phyloP scores from a whole-genome alignment of 768 basidiomycete genomes.

The Suillus discolor region DNA sequence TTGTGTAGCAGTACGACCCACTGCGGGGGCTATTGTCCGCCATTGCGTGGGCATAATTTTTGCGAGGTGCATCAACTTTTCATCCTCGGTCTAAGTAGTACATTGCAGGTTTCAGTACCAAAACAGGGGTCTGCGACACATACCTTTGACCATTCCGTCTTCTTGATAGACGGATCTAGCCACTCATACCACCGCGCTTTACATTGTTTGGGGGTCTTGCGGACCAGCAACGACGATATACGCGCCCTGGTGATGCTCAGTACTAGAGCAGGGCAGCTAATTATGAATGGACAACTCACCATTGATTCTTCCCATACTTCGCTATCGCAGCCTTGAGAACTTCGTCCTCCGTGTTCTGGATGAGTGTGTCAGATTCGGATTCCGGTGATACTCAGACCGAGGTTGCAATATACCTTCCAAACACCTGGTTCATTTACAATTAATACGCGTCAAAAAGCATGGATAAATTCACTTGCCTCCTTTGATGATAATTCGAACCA shows the following conservation, averaged over 20 bases:
- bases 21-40: constrained; percentile 98
- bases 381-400: neutral
- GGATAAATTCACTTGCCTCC: constrained; percentile 56
- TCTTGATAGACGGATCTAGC: constrained; percentile 99
- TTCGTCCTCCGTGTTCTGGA: constrained; percentile 93
- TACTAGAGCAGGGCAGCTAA: constrained; percentile 1
- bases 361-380: constrained; percentile 14
- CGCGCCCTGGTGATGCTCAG: constrained; percentile 68
- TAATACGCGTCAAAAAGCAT: neutral
- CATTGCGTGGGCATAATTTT: constrained; percentile 99
- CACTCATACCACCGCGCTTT: constrained; percentile 99
- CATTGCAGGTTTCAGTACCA: neutral
- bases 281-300: constrained; percentile 45
- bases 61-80: constrained; percentile 95
- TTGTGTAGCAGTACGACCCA: constrained; percentile 96
- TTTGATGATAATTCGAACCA: constrained; percentile 93
- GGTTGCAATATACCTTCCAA: constrained; percentile 64
- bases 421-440: constrained; percentile 49
- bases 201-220: constrained; percentile 99
- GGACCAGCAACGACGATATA: constrained; percentile 94
- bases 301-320: constrained; percentile 97
- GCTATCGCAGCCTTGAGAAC: constrained; percentile 99
- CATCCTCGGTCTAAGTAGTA: constrained; percentile 82
- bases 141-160: constrained; percentile 99
- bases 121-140: constrained; percentile 18